A percentile compares a stretch with the other conserved stretches of the same genome.
phyloP scores from a whole-genome alignment of 495 filamentous ascomycete genomes.

The Talaromyces borbonicus region DNA sequence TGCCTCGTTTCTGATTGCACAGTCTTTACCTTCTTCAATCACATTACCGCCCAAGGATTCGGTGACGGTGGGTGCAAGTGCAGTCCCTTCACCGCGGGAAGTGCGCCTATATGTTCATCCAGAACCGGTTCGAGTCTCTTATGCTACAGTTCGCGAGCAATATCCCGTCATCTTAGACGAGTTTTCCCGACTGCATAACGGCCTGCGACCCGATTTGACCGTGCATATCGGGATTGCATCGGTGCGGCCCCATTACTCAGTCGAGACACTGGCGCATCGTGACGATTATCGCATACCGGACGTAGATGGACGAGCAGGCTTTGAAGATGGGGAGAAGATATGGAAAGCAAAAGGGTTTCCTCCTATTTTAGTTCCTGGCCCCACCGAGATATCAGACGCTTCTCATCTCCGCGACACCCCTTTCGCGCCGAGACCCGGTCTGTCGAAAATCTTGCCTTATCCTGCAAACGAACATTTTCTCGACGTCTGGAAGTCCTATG shows the following conservation, averaged over 20 bases:
- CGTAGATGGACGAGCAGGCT: conserved; percentile 48
- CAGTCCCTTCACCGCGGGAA: conserved; percentile 26
- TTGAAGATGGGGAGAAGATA: conserved; percentile 38
- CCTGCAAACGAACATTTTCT: conserved; percentile 27
- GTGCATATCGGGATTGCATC: conserved; percentile 80
- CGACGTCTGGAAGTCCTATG: conserved; percentile 23
- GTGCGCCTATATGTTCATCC: conserved; percentile 59
- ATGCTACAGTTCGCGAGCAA: conserved; percentile 48
- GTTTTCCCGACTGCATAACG: conserved; percentile 24
- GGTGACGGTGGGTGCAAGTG: neutral
- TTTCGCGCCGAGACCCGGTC: neutral
- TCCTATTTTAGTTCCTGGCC: conserved; percentile 23
- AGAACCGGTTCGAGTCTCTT: conserved; percentile 57
- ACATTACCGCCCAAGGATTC: conserved; percentile 13
- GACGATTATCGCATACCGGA: conserved; percentile 65
- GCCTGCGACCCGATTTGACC: conserved; percentile 49
- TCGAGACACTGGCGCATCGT: conserved; percentile 64
- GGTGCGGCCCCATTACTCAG: conserved; percentile 52
- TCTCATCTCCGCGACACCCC: neutral
- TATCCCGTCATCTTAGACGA: conserved; percentile 48
- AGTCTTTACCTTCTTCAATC: conserved; percentile 32
- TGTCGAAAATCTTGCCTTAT: conserved; percentile 12
- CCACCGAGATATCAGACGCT: neutral
- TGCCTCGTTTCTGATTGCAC: conserved; percentile 61
- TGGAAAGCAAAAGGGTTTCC: conserved; percentile 37